phyloP scores from a whole-genome alignment of 768 basidiomycete genomes.

The Boletus rufocinnamomeus region DNA sequence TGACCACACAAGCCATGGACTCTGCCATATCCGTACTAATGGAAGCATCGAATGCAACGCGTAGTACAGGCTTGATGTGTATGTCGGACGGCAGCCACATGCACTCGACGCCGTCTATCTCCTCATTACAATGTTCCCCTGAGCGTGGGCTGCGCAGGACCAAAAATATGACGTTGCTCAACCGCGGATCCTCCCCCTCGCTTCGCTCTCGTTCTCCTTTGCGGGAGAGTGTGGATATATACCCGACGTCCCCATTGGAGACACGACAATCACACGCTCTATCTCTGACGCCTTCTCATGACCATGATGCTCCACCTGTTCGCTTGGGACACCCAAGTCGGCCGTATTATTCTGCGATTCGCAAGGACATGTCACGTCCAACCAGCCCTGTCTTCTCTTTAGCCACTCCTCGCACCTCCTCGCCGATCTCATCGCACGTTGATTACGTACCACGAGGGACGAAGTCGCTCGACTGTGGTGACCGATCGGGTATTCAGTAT shows the following conservation, averaged over 20 bases:
- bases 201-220: slow-evolving; percentile 25
- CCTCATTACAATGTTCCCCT: slow-evolving; percentile 32
- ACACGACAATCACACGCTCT: slow-evolving; percentile 20
- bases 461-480: slow-evolving; percentile 35
- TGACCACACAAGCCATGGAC: slow-evolving; percentile 16
- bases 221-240: slow-evolving; percentile 23
- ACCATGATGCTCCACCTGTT: slow-evolving; percentile 27
- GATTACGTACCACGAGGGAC: slow-evolving; percentile 33
- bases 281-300: slow-evolving; percentile 26
- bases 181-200: slow-evolving; percentile 29
- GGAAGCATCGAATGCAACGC: slow-evolving; percentile 22
- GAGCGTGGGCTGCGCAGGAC: slow-evolving; percentile 42
- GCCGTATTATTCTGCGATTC: slow-evolving; percentile 58
- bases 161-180: slow-evolving; percentile 37
- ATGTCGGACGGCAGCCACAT: slow-evolving; percentile 16
- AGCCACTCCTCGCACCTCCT: slow-evolving; percentile 29
- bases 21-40: slow-evolving; percentile 27
- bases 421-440: slow-evolving; percentile 26
- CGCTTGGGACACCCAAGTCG: slow-evolving; percentile 54
- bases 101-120: slow-evolving; percentile 25
- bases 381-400: slow-evolving; percentile 35
- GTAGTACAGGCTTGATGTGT: slow-evolving; percentile 23
- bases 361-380: slow-evolving; percentile 47
- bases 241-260: slow-evolving; percentile 21
- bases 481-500: slow-evolving; percentile 22